Percentiles rank a stretch among this genome's conserved stretches.
Conservation (phyloP, 192 early-diverging fungal species). For the Oehlia diaphana region DNA sequence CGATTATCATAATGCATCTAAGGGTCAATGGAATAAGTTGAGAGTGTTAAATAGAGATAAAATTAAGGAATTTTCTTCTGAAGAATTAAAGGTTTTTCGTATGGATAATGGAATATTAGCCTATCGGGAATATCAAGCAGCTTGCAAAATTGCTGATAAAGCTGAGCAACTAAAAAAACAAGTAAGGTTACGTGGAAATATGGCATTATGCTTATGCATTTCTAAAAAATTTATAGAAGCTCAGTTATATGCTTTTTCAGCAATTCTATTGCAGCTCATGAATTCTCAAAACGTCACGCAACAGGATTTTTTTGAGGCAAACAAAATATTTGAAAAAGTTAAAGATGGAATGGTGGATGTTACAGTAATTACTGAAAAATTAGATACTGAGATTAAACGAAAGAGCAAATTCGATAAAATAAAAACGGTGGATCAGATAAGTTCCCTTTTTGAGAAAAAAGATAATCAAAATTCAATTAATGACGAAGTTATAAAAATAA, state of each 20-base stretch:
- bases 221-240: neutral
- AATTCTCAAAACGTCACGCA: neutral
- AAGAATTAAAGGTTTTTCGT: neutral
- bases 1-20: constrained; percentile 1
- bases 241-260: constrained; percentile 7
- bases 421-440: neutral
- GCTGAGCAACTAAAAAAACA: constrained; percentile 4
- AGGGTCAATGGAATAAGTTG: neutral
- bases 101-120: neutral
- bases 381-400: neutral
- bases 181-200: neutral
- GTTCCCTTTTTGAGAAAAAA: neutral
- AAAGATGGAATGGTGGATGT: neutral
- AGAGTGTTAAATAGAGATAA: neutral
- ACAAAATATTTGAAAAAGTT: constrained; percentile 8
- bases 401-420: neutral
- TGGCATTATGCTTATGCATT: neutral
- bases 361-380: neutral
- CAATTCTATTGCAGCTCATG: neutral
- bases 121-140: neutral
- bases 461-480: neutral
- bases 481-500: neutral
- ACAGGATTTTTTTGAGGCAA: neutral
- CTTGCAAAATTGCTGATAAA: constrained; percentile 9
- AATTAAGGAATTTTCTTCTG: neutral